A percentile compares a stretch with the other conserved stretches of the same genome.
These are phyloP conservation scores for Plenodomus lindquistii DNA, from an alignment of 2,329 filamentous ascomycete genomes.

Conservation along the genomic window DNA sequence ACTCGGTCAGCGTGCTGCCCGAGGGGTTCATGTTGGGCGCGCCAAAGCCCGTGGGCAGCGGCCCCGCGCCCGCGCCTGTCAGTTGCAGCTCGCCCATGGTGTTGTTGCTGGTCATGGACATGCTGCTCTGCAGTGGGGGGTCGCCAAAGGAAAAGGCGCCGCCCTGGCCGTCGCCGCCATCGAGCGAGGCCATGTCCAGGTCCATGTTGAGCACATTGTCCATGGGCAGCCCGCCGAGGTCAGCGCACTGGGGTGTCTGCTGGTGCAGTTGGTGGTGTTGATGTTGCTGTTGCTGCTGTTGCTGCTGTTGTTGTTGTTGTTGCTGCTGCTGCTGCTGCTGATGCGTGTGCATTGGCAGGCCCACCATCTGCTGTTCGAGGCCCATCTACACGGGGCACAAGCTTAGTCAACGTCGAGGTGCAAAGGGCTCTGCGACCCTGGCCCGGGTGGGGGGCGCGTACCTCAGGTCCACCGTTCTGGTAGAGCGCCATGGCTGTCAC, in stretches of 20 bases:
- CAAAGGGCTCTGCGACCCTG: constrained; percentile 5
- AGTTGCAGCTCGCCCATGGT: constrained; percentile 36
- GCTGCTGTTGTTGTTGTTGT: neutral
- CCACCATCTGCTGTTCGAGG: constrained; percentile 25
- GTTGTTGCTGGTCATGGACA: constrained; percentile 29
- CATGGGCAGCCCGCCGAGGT: constrained; percentile 43
- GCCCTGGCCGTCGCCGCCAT: constrained; percentile 27
- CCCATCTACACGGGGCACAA: constrained; percentile 31
- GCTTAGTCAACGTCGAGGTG: constrained; percentile 24
- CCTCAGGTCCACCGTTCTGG: constrained; percentile 40
- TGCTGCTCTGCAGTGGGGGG: constrained; percentile 30
- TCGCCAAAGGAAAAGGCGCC: constrained; percentile 27
- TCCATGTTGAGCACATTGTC: constrained; percentile 50
- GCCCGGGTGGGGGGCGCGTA: constrained; percentile 20
- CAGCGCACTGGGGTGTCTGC: neutral
- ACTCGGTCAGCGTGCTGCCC: constrained; percentile 65
- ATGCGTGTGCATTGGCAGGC: constrained; percentile 32
- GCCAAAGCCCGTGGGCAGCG: constrained; percentile 60
- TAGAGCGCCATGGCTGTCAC: constrained; percentile 39
- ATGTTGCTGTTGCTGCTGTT: neutral
- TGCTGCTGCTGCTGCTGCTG: neutral
- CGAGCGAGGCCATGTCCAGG: constrained; percentile 48
- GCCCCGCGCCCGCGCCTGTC: constrained; percentile 57
- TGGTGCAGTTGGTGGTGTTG: neutral
- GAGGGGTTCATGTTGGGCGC: constrained; percentile 48